phyloP scores from a whole-genome alignment of 2,329 filamentous ascomycete genomes.

The Exophiala calicioides region DNA sequence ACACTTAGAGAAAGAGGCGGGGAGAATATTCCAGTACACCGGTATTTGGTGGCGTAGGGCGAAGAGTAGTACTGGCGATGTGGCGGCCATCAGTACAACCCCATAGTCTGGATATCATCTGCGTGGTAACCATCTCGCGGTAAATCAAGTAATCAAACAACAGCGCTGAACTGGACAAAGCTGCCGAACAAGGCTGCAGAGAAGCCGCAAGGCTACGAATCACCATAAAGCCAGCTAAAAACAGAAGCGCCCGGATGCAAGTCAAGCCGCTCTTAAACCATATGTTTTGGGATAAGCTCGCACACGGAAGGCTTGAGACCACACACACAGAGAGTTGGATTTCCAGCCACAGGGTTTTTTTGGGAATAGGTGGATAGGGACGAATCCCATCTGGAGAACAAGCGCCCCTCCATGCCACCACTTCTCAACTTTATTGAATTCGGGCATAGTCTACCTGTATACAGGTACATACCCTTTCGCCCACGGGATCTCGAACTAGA shows the following conservation, averaged over 20 bases:
- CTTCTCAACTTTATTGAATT: neutral
- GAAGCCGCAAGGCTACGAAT: conserved; percentile 3
- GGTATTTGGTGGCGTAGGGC: too few relatives aligned
- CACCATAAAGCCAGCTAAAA: conserved; percentile 6
- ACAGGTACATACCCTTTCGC: neutral
- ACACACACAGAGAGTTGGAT: neutral
- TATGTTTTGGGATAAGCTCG: too few relatives aligned
- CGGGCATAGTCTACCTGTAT: neutral
- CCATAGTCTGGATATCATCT: too few relatives aligned
- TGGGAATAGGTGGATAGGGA: too few relatives aligned
- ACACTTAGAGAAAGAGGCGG: too few relatives aligned
- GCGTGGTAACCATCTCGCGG: too few relatives aligned
- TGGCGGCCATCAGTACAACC: too few relatives aligned
- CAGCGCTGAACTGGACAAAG: too few relatives aligned
- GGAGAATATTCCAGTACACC: too few relatives aligned
- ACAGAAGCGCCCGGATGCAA: neutral
- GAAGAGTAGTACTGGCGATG: too few relatives aligned
- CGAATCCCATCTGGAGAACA: conserved; percentile 6
- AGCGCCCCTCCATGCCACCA: conserved; percentile 10
- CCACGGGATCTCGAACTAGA: neutral
- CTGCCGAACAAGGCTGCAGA: neutral
- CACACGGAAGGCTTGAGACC: conserved; percentile 3
- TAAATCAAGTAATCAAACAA: too few relatives aligned
- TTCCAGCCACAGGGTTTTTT: neutral
- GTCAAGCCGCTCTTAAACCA: too few relatives aligned